These are phyloP conservation scores for Suillus cothurnatus DNA, from an alignment of 768 basidiomycete species.

Conservation along the genomic window DNA sequence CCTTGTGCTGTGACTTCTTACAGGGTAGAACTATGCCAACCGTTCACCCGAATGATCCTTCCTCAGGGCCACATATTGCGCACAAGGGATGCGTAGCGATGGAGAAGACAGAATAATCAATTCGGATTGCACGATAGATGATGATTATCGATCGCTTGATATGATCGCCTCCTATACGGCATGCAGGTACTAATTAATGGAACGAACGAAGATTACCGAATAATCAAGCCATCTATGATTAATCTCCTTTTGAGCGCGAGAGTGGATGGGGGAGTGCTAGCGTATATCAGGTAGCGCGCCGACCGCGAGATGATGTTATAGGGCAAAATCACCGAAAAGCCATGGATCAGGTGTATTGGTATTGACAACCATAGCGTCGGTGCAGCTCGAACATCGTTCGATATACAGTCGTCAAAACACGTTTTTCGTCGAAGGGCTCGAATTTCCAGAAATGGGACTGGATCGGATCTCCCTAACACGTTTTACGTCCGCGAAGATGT, in stretches of 20 bases:
- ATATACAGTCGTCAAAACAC: not conserved
- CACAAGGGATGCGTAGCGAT: not conserved
- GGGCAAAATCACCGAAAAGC: not conserved
- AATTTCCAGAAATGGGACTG: not conserved
- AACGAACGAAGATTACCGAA: not conserved
- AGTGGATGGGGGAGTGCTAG: not conserved
- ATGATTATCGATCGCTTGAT: not conserved
- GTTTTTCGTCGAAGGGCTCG: not conserved
- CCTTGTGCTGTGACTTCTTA: not conserved
- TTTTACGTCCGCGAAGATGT: constrained; percentile 4
- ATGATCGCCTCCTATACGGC: not conserved
- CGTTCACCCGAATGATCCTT: not conserved
- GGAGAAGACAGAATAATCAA: not conserved
- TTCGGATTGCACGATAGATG: not conserved
- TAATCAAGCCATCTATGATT: not conserved
- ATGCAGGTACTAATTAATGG: not conserved
- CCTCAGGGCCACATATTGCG: not conserved
- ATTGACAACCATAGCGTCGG: not conserved
- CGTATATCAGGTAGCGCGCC: not conserved
- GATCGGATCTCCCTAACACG: not conserved
- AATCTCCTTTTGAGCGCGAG: constrained; percentile 5
- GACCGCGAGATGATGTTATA: not conserved
- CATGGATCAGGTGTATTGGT: not conserved
- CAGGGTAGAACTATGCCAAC: not conserved
- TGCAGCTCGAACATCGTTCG: not conserved